Evolutionary conservation across 169 alveolate genomes (phyloP), one percentile per base, ranked within the genome.

Genomic region (Plasmodium berghei): DNA sequence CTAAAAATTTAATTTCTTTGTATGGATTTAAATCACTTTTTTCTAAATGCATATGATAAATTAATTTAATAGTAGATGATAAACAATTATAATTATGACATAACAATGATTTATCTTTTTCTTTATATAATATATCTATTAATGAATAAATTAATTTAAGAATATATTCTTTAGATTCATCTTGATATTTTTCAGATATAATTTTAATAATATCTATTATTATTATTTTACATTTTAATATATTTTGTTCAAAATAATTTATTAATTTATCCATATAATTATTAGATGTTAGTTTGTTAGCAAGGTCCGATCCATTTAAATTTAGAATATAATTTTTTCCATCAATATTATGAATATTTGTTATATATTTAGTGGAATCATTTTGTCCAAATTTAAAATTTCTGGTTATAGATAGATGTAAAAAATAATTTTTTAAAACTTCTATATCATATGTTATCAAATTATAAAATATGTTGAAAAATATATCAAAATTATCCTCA

Each of bases 41-140:
- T 40, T 64, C 69, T 26, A 80, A n/a, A 24, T 64, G 52, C 90
- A 80, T 80, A 61, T 80, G 90, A 54, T 66, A 72, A n/a, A 80
- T 66, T 14, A 80, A 48, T 26, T 66, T 64, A 42, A 80, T 80
- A 24, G 83, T 80, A 24, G 90, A 48, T 10, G 90, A 58, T 52
- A 80, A 59, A 26, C 90, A 80, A 26, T 80, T 80, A 34, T 80
- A 80, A 54, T 80, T 80, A 46, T 80, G 90, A 14, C 90, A 80
- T 26, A 80, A 2, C 6, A 80, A 28, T 2, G 20, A 54, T 28
- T 70, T 80, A 9, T 80, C 83, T 1, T 26, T 18, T 40, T 80
- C 90, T 22, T 45, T 52, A 26, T 66, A 80, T 6, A 80, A 70
- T 6, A 80, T 46, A 20, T 80, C 80, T n/a, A 52, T 66, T 8